Conservation (phyloP, 176 grass and related monocot genomes). For the Triticum urartu region DNA sequence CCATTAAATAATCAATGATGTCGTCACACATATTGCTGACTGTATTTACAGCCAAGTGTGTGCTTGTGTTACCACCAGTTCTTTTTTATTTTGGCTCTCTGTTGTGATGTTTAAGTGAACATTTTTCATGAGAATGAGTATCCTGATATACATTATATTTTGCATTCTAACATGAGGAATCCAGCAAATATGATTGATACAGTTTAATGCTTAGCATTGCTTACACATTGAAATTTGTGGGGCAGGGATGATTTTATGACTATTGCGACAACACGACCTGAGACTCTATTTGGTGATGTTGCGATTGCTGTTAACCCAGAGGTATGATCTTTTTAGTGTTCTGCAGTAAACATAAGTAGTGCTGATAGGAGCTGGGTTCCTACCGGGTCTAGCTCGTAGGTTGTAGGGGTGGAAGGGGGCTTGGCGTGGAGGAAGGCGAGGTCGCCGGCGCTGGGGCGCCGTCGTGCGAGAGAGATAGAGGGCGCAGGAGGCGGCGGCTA, state of each 20-base stretch:
- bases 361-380: too few relatives aligned
- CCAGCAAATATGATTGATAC: slow-evolving; percentile 7
- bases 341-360: neutral
- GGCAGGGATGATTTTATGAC: slow-evolving; percentile 88
- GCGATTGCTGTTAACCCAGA: slow-evolving; percentile 91
- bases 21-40: neutral
- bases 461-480: too few relatives aligned
- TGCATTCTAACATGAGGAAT: neutral
- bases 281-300: slow-evolving; percentile 96
- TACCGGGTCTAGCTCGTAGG: too few relatives aligned
- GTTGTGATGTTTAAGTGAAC: neutral
- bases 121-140: slow-evolving; percentile 11
- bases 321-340: slow-evolving; percentile 41
- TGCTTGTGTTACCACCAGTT: neutral
- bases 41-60: neutral
- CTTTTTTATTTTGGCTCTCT: neutral
- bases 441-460: too few relatives aligned
- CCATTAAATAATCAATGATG: neutral
- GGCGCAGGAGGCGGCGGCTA: too few relatives aligned
- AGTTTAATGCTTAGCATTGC: slow-evolving; percentile 9
- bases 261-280: slow-evolving; percentile 91
- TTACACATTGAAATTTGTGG: slow-evolving; percentile 23
- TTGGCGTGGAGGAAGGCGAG: too few relatives aligned
- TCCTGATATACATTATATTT: slow-evolving; percentile 4
- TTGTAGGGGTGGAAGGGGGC: too few relatives aligned